These are phyloP conservation scores for Backusella morwellensis DNA, from an alignment of 192 early-diverging fungal genomes.

Conservation along the genomic window DNA sequence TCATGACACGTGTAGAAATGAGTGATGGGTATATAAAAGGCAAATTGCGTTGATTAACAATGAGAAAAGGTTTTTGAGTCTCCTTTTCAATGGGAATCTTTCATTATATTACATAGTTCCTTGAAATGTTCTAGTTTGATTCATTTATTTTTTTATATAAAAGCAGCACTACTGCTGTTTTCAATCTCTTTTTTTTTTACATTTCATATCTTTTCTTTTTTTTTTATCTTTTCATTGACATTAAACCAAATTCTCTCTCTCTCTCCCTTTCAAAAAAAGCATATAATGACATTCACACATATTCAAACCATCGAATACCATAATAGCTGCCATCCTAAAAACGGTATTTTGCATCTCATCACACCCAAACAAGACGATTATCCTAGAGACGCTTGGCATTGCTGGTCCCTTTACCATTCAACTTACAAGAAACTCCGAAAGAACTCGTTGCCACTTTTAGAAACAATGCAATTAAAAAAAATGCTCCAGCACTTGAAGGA, in stretches of 20 bases:
- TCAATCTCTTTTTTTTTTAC: not conserved
- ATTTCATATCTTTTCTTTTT: not conserved
- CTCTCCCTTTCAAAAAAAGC: not conserved
- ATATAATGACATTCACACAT: not conserved
- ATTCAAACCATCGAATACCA: not conserved
- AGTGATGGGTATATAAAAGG: not conserved
- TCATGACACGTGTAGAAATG: not conserved
- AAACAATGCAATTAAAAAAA: not conserved
- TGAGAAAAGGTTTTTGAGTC: not conserved
- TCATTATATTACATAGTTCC: not conserved
- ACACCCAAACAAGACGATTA: not conserved
- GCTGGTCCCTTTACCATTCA: slow-evolving; percentile 3
- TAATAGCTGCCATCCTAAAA: not conserved
- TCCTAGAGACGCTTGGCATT: not conserved
- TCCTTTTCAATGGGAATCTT: not conserved
- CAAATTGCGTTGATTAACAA: not conserved
- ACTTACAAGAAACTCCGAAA: slow-evolving; percentile 2
- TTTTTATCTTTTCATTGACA: not conserved
- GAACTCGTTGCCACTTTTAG: not conserved
- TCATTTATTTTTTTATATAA: not conserved
- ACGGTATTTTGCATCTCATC: not conserved
- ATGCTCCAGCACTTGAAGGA: not conserved
- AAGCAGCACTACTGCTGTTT: not conserved
- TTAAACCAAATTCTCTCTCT: not conserved
- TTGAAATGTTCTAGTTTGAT: not conserved